Conservation (phyloP, 2,329 filamentous ascomycete genomes). For the Diaporthe velutina region DNA sequence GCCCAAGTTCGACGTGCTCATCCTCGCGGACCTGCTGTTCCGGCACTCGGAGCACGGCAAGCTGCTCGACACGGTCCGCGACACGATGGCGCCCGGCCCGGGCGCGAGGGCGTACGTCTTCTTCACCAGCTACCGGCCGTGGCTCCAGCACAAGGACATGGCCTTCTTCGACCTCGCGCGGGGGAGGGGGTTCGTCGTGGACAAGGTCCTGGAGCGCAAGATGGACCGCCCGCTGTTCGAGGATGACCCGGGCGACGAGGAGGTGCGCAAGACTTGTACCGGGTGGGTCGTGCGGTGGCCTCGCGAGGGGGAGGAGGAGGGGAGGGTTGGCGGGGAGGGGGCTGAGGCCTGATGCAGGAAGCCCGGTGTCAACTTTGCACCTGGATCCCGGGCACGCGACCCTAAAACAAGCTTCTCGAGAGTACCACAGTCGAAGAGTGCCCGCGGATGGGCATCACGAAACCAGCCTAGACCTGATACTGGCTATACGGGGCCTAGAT, state of each 20-base stretch:
- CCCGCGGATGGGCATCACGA: neutral
- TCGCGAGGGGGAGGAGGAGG: conserved; percentile 49
- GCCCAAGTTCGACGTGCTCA: conserved; percentile 79
- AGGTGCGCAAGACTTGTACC: conserved; percentile 84
- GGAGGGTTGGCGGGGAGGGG: conserved; percentile 41
- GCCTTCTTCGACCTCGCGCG: conserved; percentile 85
- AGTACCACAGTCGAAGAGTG: too few species aligned
- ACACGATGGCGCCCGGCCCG: conserved; percentile 70
- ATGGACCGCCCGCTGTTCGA: conserved; percentile 92
- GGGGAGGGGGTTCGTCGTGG: conserved; percentile 79
- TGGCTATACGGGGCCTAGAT: neutral
- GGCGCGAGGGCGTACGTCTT: conserved; percentile 83
- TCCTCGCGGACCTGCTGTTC: conserved; percentile 91
- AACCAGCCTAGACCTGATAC: neutral
- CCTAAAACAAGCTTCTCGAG: neutral
- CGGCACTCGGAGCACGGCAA: conserved; percentile 89
- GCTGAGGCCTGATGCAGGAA: too few species aligned
- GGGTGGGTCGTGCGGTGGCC: conserved; percentile 82
- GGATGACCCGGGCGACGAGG: conserved; percentile 86
- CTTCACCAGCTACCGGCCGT: conserved; percentile 94
- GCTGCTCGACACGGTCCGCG: conserved; percentile 78
- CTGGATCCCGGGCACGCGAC: too few species aligned
- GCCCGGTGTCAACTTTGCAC: too few species aligned
- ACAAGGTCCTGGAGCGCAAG: conserved; percentile 83
- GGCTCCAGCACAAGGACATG: conserved; percentile 87